Conservation (phyloP, 2,329 filamentous ascomycete genomes). For the Canariomyces notabilis region DNA sequence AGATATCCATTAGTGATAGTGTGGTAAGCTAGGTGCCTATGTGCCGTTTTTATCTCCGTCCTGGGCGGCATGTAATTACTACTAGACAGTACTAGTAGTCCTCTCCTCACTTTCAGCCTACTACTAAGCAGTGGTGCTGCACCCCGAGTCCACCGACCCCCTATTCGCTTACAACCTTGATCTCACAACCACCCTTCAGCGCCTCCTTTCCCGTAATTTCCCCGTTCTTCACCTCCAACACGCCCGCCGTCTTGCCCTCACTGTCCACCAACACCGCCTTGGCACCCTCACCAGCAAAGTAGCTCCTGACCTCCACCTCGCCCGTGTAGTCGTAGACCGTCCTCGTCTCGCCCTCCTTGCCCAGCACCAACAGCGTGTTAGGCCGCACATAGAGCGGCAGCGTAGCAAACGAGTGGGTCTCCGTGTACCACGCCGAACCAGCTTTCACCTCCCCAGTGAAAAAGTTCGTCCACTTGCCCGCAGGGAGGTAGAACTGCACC, state of each 20-base stretch:
- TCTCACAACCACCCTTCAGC: slow-evolving; percentile 33
- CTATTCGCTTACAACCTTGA: slow-evolving; percentile 3
- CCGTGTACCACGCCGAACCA: slow-evolving; percentile 54
- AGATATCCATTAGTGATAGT: no score
- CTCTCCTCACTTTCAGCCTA: no score
- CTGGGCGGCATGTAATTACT: no score
- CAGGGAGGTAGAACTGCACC: slow-evolving; percentile 61
- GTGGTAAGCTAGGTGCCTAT: no score
- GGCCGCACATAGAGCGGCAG: slow-evolving; percentile 56
- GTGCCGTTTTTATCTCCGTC: no score
- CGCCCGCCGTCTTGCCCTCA: slow-evolving; percentile 38
- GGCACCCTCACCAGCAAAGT: slow-evolving; percentile 38
- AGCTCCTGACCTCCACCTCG: slow-evolving; percentile 45
- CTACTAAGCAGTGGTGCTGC: neutral
- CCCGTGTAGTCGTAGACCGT: slow-evolving; percentile 44
- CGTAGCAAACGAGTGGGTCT: slow-evolving; percentile 54
- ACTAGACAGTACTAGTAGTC: no score
- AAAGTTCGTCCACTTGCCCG: slow-evolving; percentile 43
- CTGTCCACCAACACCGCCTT: slow-evolving; percentile 39
- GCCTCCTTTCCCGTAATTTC: slow-evolving; percentile 36
- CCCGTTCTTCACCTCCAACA: slow-evolving; percentile 36
- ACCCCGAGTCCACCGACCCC: neutral
- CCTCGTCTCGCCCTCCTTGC: slow-evolving; percentile 35
- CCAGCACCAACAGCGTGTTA: slow-evolving; percentile 45
- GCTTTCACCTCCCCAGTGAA: slow-evolving; percentile 45